Evolutionary conservation across 805 yeast genomes (phyloP).

Genomic region (Starmerella khaoyaiensis): DNA sequence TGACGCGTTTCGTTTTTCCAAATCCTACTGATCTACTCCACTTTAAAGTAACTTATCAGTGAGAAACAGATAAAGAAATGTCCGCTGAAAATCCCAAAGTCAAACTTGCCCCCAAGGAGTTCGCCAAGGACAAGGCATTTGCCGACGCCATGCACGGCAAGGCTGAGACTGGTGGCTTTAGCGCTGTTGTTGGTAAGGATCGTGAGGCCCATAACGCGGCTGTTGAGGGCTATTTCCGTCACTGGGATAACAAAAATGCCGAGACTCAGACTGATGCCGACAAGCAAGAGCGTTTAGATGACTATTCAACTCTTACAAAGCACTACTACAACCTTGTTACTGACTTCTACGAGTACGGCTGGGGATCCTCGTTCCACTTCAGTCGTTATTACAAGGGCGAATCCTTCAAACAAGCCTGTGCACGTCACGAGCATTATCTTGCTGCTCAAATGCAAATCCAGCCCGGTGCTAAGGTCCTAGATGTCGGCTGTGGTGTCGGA

Average conservation of each 20-base stretch:
- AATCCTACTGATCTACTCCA: no score
- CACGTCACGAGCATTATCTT: slow-evolving; percentile 86
- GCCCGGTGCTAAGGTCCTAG: slow-evolving; percentile 76
- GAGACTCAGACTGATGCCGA: slow-evolving; percentile 51
- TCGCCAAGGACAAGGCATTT: slow-evolving; percentile 50
- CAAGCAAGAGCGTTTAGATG: slow-evolving; percentile 47
- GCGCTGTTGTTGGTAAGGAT: slow-evolving; percentile 67
- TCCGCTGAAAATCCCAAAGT: slow-evolving; percentile 2
- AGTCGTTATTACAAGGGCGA: slow-evolving; percentile 89
- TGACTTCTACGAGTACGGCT: slow-evolving; percentile 96
- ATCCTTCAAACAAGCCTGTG: slow-evolving; percentile 84
- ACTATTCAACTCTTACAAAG: slow-evolving; percentile 82
- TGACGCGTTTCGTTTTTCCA: no score
- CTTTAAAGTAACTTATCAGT: no score
- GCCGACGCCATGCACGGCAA: slow-evolving; percentile 81
- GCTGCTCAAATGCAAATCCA: slow-evolving; percentile 74
- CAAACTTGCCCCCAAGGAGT: slow-evolving; percentile 43
- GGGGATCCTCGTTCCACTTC: slow-evolving; percentile 98
- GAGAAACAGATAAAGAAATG: background rate
- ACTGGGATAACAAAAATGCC: slow-evolving; percentile 71
- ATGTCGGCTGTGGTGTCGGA: slow-evolving; percentile 99
- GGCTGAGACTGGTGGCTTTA: slow-evolving; percentile 53
- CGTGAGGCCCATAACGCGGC: slow-evolving; percentile 72
- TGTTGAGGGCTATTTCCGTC: slow-evolving; percentile 80
- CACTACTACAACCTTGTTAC: slow-evolving; percentile 95